phyloP scores from a whole-genome alignment of 345 rosid genomes.

The Eucalyptus urophylla region DNA sequence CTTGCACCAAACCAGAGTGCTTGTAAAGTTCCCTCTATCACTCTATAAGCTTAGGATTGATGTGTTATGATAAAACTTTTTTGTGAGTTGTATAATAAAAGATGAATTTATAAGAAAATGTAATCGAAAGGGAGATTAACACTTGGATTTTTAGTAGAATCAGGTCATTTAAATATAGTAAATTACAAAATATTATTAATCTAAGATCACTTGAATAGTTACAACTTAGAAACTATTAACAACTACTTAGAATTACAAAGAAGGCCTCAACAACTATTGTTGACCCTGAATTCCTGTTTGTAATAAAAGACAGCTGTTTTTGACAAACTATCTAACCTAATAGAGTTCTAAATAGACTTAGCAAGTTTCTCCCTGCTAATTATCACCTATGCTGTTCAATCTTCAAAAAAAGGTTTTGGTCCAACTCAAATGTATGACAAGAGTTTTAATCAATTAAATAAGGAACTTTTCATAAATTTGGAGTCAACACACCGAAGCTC shows the following conservation, averaged over 20 bases:
- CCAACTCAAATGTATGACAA: neutral
- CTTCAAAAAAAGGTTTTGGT: neutral
- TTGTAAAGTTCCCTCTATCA: too few relatives aligned
- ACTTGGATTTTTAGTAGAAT: neutral
- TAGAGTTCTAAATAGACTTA: neutral
- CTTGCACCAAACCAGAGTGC: too few relatives aligned
- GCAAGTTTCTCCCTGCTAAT: neutral
- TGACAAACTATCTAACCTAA: neutral
- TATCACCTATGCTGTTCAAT: neutral
- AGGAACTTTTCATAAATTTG: neutral
- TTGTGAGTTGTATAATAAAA: too few relatives aligned
- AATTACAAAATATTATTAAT: neutral
- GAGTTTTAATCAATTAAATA: neutral
- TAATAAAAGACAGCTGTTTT: neutral
- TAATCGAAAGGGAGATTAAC: too few relatives aligned
- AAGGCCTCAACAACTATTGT: neutral
- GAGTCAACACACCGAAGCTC: neutral
- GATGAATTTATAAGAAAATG: too few relatives aligned
- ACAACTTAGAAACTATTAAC: neutral
- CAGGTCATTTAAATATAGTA: neutral
- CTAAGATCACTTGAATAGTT: neutral
- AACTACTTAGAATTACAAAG: too few relatives aligned
- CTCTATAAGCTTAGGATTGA: too few relatives aligned
- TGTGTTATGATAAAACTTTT: too few relatives aligned
- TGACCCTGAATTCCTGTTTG: neutral